Percentiles rank a stretch among this genome's conserved stretches.
Evolutionary conservation across 2,329 filamentous ascomycete genomes (phyloP).

Genomic region (Aureobasidium lini): DNA sequence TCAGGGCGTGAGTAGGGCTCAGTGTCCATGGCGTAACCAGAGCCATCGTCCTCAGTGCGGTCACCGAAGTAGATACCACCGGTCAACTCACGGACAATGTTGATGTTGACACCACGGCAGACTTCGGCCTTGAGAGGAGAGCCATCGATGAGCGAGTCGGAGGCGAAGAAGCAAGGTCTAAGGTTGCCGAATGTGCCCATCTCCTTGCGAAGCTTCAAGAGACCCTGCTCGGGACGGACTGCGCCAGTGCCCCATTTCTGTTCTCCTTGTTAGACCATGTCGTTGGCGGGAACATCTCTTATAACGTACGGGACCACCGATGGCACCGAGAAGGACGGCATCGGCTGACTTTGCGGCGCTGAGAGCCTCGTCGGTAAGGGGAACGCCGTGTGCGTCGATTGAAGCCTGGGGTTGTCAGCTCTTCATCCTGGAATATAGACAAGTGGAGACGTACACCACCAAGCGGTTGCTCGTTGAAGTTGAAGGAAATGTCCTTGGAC

Average conservation of each 20-base stretch:
- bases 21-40: constrained; percentile 69
- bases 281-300: not conserved
- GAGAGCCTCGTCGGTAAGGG: constrained; percentile 78
- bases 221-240: constrained; percentile 85
- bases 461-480: constrained; percentile 81
- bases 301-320: constrained; percentile 69
- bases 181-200: constrained; percentile 93
- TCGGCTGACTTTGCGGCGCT: constrained; percentile 75
- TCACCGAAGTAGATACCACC: constrained; percentile 95
- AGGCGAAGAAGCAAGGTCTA: constrained; percentile 91
- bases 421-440: no score
- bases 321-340: constrained; percentile 85
- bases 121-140: constrained; percentile 83
- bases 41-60: constrained; percentile 69
- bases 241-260: constrained; percentile 84
- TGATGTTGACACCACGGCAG: constrained; percentile 82
- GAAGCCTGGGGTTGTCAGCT: no score
- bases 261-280: constrained; percentile 2
- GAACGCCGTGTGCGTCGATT: constrained; percentile 71
- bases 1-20: constrained; percentile 80
- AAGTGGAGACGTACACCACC: constrained; percentile 68
- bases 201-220: constrained; percentile 86
- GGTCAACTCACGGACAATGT: constrained; percentile 85
- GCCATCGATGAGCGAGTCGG: constrained; percentile 70
- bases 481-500: constrained; percentile 69